Conservation (phyloP, 768 basidiomycete species). For the Megacollybia marginata region DNA sequence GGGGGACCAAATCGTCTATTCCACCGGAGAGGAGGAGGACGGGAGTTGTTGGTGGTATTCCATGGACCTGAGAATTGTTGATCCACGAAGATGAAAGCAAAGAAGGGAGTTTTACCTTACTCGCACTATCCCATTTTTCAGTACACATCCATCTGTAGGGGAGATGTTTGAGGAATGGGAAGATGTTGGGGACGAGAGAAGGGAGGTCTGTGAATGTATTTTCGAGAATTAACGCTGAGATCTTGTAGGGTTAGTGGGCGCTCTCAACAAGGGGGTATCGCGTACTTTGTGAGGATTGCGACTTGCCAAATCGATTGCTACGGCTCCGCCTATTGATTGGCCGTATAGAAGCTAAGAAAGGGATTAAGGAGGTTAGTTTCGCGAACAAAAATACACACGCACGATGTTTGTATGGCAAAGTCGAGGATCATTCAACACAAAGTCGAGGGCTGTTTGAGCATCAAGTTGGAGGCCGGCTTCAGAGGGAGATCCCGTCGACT, state of each 20-base stretch:
- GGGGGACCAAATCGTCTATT: slow-evolving; percentile 67
- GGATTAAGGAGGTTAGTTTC: background rate
- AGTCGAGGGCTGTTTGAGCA: slow-evolving; percentile 78
- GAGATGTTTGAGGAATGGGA: slow-evolving; percentile 52
- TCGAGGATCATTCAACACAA: slow-evolving; percentile 52
- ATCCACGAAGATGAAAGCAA: no score
- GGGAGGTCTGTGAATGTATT: slow-evolving; percentile 90
- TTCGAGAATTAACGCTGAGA: slow-evolving; percentile 78
- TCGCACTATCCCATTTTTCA: slow-evolving; percentile 81
- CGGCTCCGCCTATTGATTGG: slow-evolving; percentile 89
- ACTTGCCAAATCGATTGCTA: slow-evolving; percentile 81
- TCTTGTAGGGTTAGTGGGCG: slow-evolving; percentile 31
- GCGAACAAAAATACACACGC: no score
- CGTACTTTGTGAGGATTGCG: slow-evolving; percentile 62
- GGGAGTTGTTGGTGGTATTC: slow-evolving; percentile 58
- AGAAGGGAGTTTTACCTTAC: slow-evolving; percentile 22
- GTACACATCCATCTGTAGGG: slow-evolving; percentile 77
- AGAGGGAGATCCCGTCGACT: slow-evolving; percentile 78
- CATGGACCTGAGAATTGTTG: slow-evolving; percentile 25
- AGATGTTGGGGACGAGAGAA: slow-evolving; percentile 68
- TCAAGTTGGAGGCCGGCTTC: slow-evolving; percentile 81
- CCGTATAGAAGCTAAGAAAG: slow-evolving; percentile 51
- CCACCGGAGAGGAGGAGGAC: slow-evolving; percentile 79
- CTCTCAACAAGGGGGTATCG: slow-evolving; percentile 2
- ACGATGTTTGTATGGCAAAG: slow-evolving; percentile 67